Base-by-base conservation (phyloP, 208 protist species). In the Ichthyophonus hoferi region DNA sequence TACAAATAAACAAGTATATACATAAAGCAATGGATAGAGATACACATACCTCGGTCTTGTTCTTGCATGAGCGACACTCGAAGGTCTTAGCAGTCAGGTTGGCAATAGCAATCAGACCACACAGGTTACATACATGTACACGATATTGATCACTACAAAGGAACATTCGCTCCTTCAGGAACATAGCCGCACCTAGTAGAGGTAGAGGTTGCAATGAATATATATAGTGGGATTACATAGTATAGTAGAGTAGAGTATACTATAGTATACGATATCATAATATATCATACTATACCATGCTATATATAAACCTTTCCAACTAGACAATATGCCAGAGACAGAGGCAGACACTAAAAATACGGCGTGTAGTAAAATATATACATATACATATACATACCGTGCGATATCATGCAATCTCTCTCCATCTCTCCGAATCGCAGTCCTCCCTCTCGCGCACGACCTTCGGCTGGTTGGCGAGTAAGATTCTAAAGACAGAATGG, bases 341-440 rank as follows among this genome's bases (percentile, higher is more conserved):
- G n/a, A n/a, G n/a, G n/a, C n/a, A 67, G 24, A 67, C 43, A 67
- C 43, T 31, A 3, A 67, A 67, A 24, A 67, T 67, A 24, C 24
- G 33, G 12, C 33, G 7, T 79, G 76, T 79, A 79, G 2, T 58
- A 58, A n/a, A n/a, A n/a, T n/a, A n/a, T n/a, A 42, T 42, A 84
- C 14, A 84, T 50, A 43, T 12, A 84, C 7, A 40, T 7, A 43
- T 3, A 77, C 42, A 33, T 78, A 87, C 83, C 95, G 90, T 96
- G 93, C 33, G 94, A 94, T 43, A 96, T 96, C 91, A 99, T 96
- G 94, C 98, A 99, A 94, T 99, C 99, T 42, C 98, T 24, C 92
- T 99, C 99, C 99, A 99, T 99, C 94, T 99, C 99, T 42, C 99
- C 99, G 2, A 99, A 94, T 87, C 99, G 96, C 81, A 99, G 94